A percentile compares a stretch with the other conserved stretches of the same genome.
These are phyloP conservation scores for Phaseolus lunatus DNA, from an alignment of 306 rosid species.

Conservation along the genomic window DNA sequence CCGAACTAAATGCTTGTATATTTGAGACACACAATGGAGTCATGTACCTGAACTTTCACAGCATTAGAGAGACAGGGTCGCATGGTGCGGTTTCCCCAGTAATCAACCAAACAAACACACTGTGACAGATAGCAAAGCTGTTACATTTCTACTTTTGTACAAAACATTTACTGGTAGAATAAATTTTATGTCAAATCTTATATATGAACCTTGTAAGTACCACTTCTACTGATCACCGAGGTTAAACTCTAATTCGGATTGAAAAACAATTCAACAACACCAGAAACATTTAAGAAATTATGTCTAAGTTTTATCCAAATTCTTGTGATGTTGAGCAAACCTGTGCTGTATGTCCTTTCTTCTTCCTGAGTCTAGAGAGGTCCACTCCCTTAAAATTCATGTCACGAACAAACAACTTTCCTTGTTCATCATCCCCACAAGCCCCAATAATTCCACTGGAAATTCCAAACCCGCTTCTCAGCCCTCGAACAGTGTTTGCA, in stretches of 20 bases:
- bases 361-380: constrained; percentile 75
- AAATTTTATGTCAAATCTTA: background rate
- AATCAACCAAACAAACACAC: constrained; percentile 97
- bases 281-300: background rate
- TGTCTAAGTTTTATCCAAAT: background rate
- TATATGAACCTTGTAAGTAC: background rate
- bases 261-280: background rate
- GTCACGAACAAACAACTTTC: constrained; percentile 62
- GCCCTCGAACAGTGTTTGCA: constrained; percentile 83
- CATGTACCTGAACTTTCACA: constrained; percentile 77
- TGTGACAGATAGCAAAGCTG: constrained; percentile 42
- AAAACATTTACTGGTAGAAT: constrained; percentile 6
- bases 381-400: constrained; percentile 72
- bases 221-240: background rate
- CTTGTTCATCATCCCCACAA: constrained; percentile 78
- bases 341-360: constrained; percentile 82
- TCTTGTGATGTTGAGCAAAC: constrained; percentile 31
- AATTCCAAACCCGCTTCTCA: constrained; percentile 73
- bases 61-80: constrained; percentile 89
- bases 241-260: background rate
- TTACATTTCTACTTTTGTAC: constrained; percentile 33
- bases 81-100: constrained; percentile 81
- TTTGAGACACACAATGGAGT: background rate
- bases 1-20: background rate
- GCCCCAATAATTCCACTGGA: constrained; percentile 84